Base-by-base conservation (phyloP, 2,329 filamentous ascomycete species). In the Botrytis byssoidea region DNA sequence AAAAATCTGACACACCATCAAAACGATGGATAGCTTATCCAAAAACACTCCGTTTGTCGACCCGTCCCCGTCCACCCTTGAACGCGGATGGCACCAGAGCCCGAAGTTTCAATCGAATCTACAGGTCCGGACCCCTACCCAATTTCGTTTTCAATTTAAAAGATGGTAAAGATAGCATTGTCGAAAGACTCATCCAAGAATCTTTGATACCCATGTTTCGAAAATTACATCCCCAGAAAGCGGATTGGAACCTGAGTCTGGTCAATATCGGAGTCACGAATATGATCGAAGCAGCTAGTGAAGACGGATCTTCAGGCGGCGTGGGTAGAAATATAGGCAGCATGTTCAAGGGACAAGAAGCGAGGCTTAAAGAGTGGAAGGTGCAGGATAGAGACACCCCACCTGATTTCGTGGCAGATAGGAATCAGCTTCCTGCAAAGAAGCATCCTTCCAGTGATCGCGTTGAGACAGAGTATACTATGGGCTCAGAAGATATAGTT, bases 211-310 rank as follows among this genome's bases (percentile, higher is more conserved):
- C 89, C 0, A 88, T 97, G 81, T 94, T 97, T 79, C 89, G 90
- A 22, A 90, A 89, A 75, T 84, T 97, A 20, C 91, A 95, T 76
- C 87, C 90, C 0, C 90, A 92, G 60, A 78, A 75, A 20, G 73
- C 74, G 8, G 90, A 88, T 2, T 97, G 93, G 92, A 93, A 95
- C 77, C 82, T 98, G 29, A 93, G 92, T 76, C 84, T 98, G 70
- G 85, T 98, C 74, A 98, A 98, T 77, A 85, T 98, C 35, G 95
- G 93, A 64, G 94, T 93, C 12, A 92, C 93, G 22, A 97, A 97
- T 80, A 95, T 98, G 91, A 87, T 87, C 1, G 84, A 87, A 59
- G 85, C 84, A 25, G 89, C 88, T 7, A 75, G 77, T 73, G 63
- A 74, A 79, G 81, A 80, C 44, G 76, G 83, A 44, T 84, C 85